Percentiles rank a stretch among this genome's conserved stretches.
Conservation (phyloP, 805 yeast genomes). For the Starmerella geochares region DNA sequence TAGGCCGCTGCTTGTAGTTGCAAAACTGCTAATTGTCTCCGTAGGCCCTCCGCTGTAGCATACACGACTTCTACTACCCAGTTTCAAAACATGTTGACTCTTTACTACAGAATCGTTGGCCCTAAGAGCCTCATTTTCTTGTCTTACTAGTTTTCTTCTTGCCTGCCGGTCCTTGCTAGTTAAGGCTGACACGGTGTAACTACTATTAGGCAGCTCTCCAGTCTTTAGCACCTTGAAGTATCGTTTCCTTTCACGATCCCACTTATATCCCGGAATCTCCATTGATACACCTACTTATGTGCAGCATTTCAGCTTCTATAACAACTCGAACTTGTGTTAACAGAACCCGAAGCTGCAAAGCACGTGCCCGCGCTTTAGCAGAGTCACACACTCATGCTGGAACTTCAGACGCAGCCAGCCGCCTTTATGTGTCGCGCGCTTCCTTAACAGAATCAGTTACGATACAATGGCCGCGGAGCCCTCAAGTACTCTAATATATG, state of each 20-base stretch:
- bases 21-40: neutral
- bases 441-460: no score
- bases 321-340: no score
- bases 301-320: no score
- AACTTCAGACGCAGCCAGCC: no score
- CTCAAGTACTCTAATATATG: no score
- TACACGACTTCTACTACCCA: neutral
- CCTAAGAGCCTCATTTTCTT: neutral
- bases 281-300: neutral
- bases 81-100: neutral
- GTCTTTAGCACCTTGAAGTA: slow-evolving; percentile 19
- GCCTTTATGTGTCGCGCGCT: no score
- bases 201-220: slow-evolving; percentile 18
- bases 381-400: no score
- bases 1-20: neutral
- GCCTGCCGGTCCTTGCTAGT: slow-evolving; percentile 6
- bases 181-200: slow-evolving; percentile 18
- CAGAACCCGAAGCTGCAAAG: no score
- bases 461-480: no score
- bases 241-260: slow-evolving; percentile 18
- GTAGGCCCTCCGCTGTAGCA: neutral
- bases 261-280: slow-evolving; percentile 23
- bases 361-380: no score
- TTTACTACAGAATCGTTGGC: neutral
- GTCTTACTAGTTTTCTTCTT: neutral